Conservation (phyloP, 768 basidiomycete species). For the Termitomyces sp. region DNA sequence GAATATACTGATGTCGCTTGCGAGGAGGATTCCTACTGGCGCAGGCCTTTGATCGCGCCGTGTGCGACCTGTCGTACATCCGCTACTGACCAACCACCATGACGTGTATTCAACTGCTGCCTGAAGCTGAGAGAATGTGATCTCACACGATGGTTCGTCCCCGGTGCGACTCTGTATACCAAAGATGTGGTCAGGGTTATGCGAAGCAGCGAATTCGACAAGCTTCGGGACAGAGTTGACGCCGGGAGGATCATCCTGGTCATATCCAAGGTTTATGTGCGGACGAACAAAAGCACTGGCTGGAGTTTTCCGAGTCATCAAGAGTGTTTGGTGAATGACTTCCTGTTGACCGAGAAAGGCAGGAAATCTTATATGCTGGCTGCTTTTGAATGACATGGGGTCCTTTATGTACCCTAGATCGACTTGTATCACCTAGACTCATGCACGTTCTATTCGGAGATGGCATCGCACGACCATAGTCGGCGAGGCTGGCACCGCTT, state of each 20-base stretch:
- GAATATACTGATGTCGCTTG: constrained; percentile 32
- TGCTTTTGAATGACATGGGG: too few relatives aligned
- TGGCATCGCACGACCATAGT: too few relatives aligned
- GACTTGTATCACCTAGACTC: too few relatives aligned
- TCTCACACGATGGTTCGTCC: constrained; percentile 21
- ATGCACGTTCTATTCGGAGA: too few relatives aligned
- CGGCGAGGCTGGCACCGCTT: too few relatives aligned
- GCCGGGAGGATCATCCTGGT: constrained; percentile 18
- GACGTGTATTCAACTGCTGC: constrained; percentile 26
- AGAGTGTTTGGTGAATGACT: neutral
- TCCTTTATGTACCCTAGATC: too few relatives aligned
- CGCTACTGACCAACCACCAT: constrained; percentile 26
- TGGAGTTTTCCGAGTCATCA: constrained; percentile 16
- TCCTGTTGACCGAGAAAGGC: too few relatives aligned
- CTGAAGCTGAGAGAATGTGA: constrained; percentile 29
- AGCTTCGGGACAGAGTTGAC: constrained; percentile 31
- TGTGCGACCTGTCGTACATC: constrained; percentile 21
- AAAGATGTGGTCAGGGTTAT: constrained; percentile 32
- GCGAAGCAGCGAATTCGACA: constrained; percentile 28
- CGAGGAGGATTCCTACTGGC: constrained; percentile 32
- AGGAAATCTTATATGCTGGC: too few relatives aligned
- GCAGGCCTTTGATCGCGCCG: constrained; percentile 17
- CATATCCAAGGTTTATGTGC: constrained; percentile 29
- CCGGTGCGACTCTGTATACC: constrained; percentile 27
- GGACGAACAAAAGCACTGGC: constrained; percentile 30